Evolutionary conservation across 352 stramenopile species (phyloP).

Genomic region (Phytophthora constricta): DNA sequence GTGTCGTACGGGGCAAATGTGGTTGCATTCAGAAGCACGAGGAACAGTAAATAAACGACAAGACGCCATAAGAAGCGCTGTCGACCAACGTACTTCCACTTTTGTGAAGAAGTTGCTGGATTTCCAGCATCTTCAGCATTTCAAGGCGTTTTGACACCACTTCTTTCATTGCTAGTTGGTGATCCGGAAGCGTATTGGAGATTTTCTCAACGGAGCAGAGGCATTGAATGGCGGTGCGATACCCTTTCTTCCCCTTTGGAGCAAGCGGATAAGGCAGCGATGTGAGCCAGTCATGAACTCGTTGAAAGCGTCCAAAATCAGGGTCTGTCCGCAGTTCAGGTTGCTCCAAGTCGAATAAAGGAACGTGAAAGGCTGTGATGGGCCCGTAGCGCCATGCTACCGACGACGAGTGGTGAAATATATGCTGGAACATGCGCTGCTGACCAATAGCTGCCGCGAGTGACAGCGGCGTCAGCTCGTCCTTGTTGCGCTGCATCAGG

Average conservation of each 20-base stretch:
- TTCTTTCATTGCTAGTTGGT: slow-evolving; percentile 20
- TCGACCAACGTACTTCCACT: slow-evolving; percentile 72
- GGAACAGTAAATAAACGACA: slow-evolving; percentile 43
- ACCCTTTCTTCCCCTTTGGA: slow-evolving; percentile 40
- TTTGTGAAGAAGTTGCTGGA: slow-evolving; percentile 63
- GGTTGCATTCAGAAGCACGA: slow-evolving; percentile 49
- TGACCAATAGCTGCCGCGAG: slow-evolving; percentile 63
- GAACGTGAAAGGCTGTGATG: slow-evolving; percentile 59
- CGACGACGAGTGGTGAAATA: slow-evolving; percentile 52
- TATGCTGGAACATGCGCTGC: slow-evolving; percentile 61
- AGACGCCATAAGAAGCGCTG: slow-evolving; percentile 51
- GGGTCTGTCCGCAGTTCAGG: slow-evolving; percentile 31
- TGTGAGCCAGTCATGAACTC: slow-evolving; percentile 21
- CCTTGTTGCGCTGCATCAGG: slow-evolving; percentile 54
- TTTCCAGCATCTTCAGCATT: slow-evolving; percentile 62
- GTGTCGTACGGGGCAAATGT: slow-evolving; percentile 53
- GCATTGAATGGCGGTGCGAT: slow-evolving; percentile 62
- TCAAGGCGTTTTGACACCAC: slow-evolving; percentile 52
- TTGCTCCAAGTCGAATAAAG: slow-evolving; percentile 63
- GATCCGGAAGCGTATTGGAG: slow-evolving; percentile 44
- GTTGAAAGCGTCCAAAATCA: slow-evolving; percentile 31
- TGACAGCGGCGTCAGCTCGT: slow-evolving; percentile 63
- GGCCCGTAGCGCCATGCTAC: slow-evolving; percentile 64
- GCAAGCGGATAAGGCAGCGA: slow-evolving; percentile 42
- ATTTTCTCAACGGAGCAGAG: slow-evolving; percentile 60